Evolutionary conservation across 2,329 filamentous ascomycete genomes (phyloP), one percentile per base, ranked within the genome.

Genomic region (Aspergillus proliferans): DNA sequence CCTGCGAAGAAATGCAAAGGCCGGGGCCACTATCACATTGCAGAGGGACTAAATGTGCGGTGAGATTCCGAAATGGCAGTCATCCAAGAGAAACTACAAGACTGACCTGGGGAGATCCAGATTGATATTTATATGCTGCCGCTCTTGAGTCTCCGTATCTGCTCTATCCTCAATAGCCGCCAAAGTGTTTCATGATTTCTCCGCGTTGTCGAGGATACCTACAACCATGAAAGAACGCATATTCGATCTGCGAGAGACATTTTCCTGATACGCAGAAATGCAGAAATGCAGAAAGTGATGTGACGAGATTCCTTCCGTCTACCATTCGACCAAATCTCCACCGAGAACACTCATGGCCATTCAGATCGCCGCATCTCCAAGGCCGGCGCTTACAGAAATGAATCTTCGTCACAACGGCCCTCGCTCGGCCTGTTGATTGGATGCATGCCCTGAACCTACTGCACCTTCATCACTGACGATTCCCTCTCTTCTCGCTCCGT

Each of bases 401-500:
- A n/a, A 10, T 34, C 30, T 34, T 38, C n/a, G n/a, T 38, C 40
- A 42, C 40, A 42, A 42, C 40, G 40, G 40, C 40, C 40, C 9
- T 22, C 40, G 10, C 9, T 22, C 12, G 18, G 10, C 7, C 40
- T 42, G 15, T 15, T 38, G 34, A 38, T 38, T 38, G 34, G 34
- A 15, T 19, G 4, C 19, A 22, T 24, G 18, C 3, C 10, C 40
- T 24, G 40, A 24, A 24, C 34, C 40, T 42, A 42, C 40, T 42
- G 40, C 40, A 42, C 4, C 9, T 12, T 24, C 19, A 24, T 42
- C 40, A 42, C 40, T 24, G 19, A 12, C 40, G 8, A 46, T 48
- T 48, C 44, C 49, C 38, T 40, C 34, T 41, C 43, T 19, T 18
- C 40, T 34, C 43, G 21, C 47, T 22, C 28, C 43, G 43, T 47